phyloP scores from a whole-genome alignment of 2,329 filamentous ascomycete genomes.

The Xylaria arbuscula region DNA sequence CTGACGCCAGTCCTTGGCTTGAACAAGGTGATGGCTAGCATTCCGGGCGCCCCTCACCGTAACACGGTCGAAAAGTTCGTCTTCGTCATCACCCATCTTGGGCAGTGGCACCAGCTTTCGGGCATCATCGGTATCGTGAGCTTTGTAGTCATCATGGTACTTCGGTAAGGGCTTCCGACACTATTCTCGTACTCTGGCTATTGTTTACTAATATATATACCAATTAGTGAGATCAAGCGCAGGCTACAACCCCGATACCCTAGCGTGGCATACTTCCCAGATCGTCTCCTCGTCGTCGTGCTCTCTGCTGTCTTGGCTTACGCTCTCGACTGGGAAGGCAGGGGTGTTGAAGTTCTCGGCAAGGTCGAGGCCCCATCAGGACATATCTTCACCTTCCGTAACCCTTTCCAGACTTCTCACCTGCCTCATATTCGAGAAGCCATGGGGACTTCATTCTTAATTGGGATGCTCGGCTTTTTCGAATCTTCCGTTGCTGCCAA shows the following conservation, averaged over 20 bases:
- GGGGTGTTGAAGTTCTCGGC: conserved; percentile 86
- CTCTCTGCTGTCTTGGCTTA: conserved; percentile 84
- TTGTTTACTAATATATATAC: conserved; percentile 22
- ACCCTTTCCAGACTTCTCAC: conserved; percentile 81
- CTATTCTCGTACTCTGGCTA: not conserved
- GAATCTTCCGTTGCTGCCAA: conserved; percentile 97
- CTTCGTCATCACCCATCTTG: conserved; percentile 77
- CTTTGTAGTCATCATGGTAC: conserved; percentile 91
- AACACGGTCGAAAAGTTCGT: conserved; percentile 87
- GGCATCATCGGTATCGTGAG: conserved; percentile 80
- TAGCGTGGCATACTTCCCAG: conserved; percentile 86
- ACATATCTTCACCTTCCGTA: conserved; percentile 81
- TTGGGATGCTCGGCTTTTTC: conserved; percentile 96
- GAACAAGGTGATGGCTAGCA: conserved; percentile 69
- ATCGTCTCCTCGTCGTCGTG: conserved; percentile 90
- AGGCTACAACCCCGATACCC: conserved; percentile 82
- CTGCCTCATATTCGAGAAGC: conserved; percentile 86
- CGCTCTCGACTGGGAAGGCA: conserved; percentile 78
- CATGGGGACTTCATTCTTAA: conserved; percentile 91
- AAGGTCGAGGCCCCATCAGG: conserved; percentile 79
- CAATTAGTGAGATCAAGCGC: conserved; percentile 80
- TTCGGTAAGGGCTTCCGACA: conserved; percentile 66
- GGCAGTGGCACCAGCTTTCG: conserved; percentile 78
- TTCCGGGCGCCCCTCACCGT: conserved; percentile 76
- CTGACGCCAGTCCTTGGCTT: conserved; percentile 91